Percentiles rank a stretch among this genome's conserved stretches.
These are phyloP conservation scores for Apiospora arundinis DNA, from an alignment of 2,329 filamentous ascomycete genomes.

Conservation along the genomic window DNA sequence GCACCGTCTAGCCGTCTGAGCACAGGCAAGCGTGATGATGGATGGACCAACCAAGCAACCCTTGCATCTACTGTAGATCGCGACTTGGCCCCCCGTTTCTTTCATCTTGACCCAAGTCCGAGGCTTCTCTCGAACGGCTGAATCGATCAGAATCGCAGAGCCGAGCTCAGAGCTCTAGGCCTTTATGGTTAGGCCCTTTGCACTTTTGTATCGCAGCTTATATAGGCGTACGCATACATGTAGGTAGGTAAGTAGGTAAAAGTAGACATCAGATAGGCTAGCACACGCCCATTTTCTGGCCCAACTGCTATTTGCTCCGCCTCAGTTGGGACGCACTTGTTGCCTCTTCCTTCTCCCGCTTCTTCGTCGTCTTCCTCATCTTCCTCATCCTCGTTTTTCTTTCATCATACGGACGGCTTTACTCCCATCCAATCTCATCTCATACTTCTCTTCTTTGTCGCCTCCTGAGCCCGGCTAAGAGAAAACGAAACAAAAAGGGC, in stretches of 20 bases:
- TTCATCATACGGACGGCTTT: background rate
- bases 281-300: background rate
- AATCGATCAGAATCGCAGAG: background rate
- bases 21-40: background rate
- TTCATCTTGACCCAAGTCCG: background rate
- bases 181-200: no score
- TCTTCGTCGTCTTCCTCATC: no score
- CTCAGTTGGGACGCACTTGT: background rate
- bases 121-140: background rate
- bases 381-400: background rate
- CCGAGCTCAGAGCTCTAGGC: background rate
- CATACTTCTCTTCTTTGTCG: background rate
- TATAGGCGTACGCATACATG: background rate
- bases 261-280: no score
- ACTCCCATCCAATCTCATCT: background rate
- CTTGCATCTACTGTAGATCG: background rate
- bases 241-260: background rate
- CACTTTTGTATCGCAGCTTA: background rate
- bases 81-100: background rate
- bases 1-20: background rate
- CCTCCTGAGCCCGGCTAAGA: background rate
- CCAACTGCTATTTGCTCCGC: slow-evolving; percentile 1
- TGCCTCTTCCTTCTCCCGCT: background rate
- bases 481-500: background rate
- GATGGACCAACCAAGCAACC: background rate